phyloP scores from a whole-genome alignment of 495 filamentous ascomycete species.

The Podospora sp. region DNA sequence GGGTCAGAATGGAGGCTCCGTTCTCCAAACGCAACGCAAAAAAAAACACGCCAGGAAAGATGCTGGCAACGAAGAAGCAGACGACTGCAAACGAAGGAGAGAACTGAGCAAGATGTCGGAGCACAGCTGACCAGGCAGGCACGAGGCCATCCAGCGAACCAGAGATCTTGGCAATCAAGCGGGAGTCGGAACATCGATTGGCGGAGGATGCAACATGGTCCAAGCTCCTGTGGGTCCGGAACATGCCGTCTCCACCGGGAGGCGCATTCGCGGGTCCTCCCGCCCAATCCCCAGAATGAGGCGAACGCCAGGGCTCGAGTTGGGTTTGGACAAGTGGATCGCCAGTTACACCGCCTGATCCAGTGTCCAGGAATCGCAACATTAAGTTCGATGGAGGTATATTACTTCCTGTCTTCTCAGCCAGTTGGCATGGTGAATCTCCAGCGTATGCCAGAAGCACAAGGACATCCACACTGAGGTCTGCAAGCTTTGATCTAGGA shows the following conservation, averaged over 20 bases:
- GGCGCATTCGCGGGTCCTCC: background rate
- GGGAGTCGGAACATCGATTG: background rate
- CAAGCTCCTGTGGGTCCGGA: background rate
- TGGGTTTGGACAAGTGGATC: background rate
- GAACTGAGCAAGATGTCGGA: background rate
- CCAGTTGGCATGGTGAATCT: too few relatives aligned
- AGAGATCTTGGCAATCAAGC: background rate
- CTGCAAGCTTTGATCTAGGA: too few relatives aligned
- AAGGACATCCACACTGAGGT: too few relatives aligned
- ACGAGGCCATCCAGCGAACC: background rate
- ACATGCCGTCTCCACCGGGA: background rate
- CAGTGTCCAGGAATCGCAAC: too few relatives aligned
- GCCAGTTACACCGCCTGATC: background rate
- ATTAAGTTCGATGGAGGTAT: too few relatives aligned
- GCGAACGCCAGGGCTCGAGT: background rate
- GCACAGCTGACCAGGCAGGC: constrained; percentile 6
- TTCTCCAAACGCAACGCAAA: background rate
- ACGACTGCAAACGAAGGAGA: background rate
- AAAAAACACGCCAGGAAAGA: background rate
- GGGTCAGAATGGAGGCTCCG: background rate
- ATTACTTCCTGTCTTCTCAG: too few relatives aligned
- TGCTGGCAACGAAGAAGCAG: background rate
- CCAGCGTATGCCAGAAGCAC: too few relatives aligned
- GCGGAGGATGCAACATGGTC: background rate
- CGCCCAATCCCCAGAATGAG: background rate